These are phyloP conservation scores for Magnaporthales sp. DNA, from an alignment of 2,329 filamentous ascomycete species.

Conservation along the genomic window DNA sequence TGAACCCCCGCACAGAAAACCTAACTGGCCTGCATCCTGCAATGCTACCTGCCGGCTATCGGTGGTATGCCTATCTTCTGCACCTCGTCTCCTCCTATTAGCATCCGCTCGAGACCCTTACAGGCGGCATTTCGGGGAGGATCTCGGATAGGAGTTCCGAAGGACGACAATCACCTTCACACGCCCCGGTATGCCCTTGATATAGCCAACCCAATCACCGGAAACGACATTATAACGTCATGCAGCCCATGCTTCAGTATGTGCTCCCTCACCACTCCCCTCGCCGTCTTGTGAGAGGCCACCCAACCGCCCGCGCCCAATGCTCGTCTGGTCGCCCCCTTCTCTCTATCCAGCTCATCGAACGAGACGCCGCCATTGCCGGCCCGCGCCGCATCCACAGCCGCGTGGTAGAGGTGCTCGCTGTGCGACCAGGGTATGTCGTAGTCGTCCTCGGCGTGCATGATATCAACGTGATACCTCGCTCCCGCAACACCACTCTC, in stretches of 20 bases:
- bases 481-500: conserved; percentile 9
- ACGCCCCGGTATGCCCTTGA: conserved; percentile 30
- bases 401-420: conserved; percentile 43
- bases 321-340: conserved; percentile 24
- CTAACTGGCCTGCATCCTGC: not conserved
- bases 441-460: conserved; percentile 43
- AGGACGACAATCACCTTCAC: not conserved
- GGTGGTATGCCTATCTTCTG: not conserved
- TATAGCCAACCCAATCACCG: conserved; percentile 41
- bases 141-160: not conserved
- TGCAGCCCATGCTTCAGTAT: conserved; percentile 48
- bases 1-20: not conserved
- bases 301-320: conserved; percentile 40
- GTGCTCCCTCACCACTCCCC: conserved; percentile 42
- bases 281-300: conserved; percentile 34
- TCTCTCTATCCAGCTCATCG: conserved; percentile 36
- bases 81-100: not conserved
- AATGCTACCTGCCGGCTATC: not conserved
- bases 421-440: conserved; percentile 42
- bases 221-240: conserved; percentile 50
- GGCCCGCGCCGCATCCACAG: conserved; percentile 38
- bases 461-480: conserved; percentile 35
- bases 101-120: not conserved
- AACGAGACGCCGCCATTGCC: conserved; percentile 24
- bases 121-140: not conserved